These are phyloP conservation scores for Cystobasidium tubakii DNA, from an alignment of 768 basidiomycete species.

Conservation along the genomic window DNA sequence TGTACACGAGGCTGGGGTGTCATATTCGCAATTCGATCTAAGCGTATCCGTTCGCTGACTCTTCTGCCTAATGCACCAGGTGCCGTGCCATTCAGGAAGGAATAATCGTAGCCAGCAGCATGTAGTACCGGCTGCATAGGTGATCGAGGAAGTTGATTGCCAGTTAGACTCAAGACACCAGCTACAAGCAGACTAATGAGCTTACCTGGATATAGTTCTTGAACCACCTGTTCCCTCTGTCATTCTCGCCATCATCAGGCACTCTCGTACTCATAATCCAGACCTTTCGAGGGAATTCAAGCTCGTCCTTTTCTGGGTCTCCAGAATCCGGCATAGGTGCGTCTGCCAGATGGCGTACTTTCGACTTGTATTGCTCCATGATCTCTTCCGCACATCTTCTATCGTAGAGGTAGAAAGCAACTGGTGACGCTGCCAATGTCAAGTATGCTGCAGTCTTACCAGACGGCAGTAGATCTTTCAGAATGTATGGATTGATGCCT, in stretches of 20 bases:
- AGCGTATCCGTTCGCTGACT: conserved; percentile 66
- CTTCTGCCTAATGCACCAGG: conserved; percentile 78
- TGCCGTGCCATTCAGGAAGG: conserved; percentile 69
- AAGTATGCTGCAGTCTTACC: conserved; percentile 28
- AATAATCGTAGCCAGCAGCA: conserved; percentile 89
- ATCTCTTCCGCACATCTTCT: conserved; percentile 71
- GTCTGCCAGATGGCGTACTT: conserved; percentile 71
- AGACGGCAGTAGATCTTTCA: conserved; percentile 18
- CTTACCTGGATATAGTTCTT: conserved; percentile 92
- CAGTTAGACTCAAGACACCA: conserved; percentile 23
- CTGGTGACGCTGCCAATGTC: conserved; percentile 22
- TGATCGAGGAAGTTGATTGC: conserved; percentile 30
- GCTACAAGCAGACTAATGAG: background rate
- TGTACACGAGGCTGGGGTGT: conserved; percentile 49
- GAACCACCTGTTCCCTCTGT: conserved; percentile 78
- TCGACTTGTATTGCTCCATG: conserved; percentile 68
- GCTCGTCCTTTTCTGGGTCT: conserved; percentile 57
- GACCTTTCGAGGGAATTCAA: conserved; percentile 54
- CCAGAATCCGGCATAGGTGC: conserved; percentile 58
- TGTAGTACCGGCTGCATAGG: conserved; percentile 74
- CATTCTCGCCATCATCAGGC: conserved; percentile 89
- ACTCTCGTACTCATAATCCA: conserved; percentile 82
- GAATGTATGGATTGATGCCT: conserved; percentile 24
- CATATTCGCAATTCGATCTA: conserved; percentile 57
- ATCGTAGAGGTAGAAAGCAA: conserved; percentile 67